Conservation (phyloP, 192 early-diverging fungal species). For the Pilobolus umbonatus region DNA sequence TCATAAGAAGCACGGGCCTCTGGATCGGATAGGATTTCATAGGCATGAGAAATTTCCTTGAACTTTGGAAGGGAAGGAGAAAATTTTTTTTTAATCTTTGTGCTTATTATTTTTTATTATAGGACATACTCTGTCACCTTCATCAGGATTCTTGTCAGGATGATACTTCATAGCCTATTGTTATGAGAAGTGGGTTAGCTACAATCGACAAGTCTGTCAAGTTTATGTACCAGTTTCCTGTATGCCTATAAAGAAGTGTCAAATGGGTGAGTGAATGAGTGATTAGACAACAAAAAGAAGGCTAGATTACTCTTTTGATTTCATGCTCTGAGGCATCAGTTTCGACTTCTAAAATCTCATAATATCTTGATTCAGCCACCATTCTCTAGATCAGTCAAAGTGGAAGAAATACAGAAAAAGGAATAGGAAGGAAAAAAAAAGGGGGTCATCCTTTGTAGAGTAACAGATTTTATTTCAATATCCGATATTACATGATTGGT, state of each 20-base stretch:
- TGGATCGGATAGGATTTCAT: conserved; percentile 79
- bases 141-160: conserved; percentile 77
- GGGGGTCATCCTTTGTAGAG: too few species aligned
- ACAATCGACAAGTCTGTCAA: background rate
- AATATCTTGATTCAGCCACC: conserved; percentile 30
- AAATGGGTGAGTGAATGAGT: background rate
- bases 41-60: conserved; percentile 88
- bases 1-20: conserved; percentile 87
- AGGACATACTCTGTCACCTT: conserved; percentile 29
- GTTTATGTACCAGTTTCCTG: conserved; percentile 43
- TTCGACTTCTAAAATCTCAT: conserved; percentile 33
- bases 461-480: background rate
- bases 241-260: conserved; percentile 40
- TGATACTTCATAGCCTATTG: conserved; percentile 64
- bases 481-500: background rate
- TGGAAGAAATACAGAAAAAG: background rate
- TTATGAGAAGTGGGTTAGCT: background rate
- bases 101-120: background rate
- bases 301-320: conserved; percentile 36
- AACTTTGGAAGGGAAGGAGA: conserved; percentile 53
- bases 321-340: conserved; percentile 51
- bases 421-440: background rate
- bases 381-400: conserved; percentile 10
- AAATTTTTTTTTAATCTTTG: background rate
- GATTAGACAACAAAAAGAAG: background rate